Conservation (phyloP, 495 filamentous ascomycete genomes). For the Aspergillus hancockii region DNA sequence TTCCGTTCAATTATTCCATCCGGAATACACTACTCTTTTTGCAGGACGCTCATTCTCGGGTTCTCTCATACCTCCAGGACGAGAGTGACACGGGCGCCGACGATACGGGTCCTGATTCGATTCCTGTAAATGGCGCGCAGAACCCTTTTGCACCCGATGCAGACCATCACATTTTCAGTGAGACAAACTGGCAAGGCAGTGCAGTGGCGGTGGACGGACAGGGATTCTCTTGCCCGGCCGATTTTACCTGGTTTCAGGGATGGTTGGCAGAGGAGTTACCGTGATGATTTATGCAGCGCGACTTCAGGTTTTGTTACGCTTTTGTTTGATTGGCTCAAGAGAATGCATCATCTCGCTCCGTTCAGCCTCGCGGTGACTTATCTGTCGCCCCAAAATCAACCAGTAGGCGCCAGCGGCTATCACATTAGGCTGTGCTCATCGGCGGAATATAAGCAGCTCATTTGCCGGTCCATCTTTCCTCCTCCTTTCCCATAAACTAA, state of each 20-base stretch:
- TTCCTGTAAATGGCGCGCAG: neutral
- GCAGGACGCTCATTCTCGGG: conserved; percentile 27
- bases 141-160: conserved; percentile 19
- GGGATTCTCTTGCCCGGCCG: conserved; percentile 32
- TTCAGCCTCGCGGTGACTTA: neutral
- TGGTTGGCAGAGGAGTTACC: neutral
- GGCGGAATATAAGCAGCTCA: neutral
- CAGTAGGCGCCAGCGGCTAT: neutral
- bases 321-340: neutral
- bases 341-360: neutral
- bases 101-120: neutral
- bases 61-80: neutral
- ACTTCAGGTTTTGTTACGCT: neutral
- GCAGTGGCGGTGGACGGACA: conserved; percentile 28
- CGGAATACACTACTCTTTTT: conserved; percentile 37
- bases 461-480: neutral
- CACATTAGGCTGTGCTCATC: neutral
- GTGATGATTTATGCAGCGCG: neutral
- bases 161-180: neutral
- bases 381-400: neutral
- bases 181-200: conserved; percentile 22
- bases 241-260: conserved; percentile 16
- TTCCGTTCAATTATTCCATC: conserved; percentile 31
- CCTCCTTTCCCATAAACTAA: conserved; percentile 14
- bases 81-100: conserved; percentile 8